These are phyloP conservation scores for Phytophthora boehmeriae DNA, from an alignment of 352 stramenopile genomes.

Conservation along the genomic window DNA sequence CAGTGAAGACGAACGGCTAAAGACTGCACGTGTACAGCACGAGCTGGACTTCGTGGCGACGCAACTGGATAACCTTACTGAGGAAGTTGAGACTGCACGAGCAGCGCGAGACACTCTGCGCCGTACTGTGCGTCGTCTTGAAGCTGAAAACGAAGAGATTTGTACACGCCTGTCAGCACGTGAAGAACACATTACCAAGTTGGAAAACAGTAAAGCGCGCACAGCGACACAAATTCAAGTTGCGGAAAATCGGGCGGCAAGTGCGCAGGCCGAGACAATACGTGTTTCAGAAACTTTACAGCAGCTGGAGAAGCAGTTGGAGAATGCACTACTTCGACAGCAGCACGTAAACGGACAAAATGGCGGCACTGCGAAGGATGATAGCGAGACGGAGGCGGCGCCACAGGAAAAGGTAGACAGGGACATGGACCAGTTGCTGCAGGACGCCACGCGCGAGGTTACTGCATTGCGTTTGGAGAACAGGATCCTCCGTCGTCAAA, in stretches of 20 bases:
- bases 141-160: constrained; percentile 30
- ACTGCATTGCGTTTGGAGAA: constrained; percentile 46
- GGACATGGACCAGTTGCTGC: constrained; percentile 40
- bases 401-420: constrained; percentile 6
- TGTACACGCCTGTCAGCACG: constrained; percentile 15
- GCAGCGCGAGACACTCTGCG: constrained; percentile 33
- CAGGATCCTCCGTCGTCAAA: constrained; percentile 36
- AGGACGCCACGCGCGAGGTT: constrained; percentile 41
- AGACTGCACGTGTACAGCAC: constrained; percentile 18
- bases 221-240: constrained; percentile 41
- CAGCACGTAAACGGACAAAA: constrained; percentile 2
- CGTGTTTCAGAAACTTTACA: constrained; percentile 28
- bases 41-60: constrained; percentile 24
- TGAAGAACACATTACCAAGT: constrained; percentile 25
- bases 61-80: constrained; percentile 22
- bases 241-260: constrained; percentile 33
- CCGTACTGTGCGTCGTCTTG: constrained; percentile 18
- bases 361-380: constrained; percentile 6
- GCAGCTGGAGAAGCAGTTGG: constrained; percentile 34
- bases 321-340: constrained; percentile 18
- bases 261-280: constrained; percentile 32
- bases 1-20: constrained; percentile 19
- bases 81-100: constrained; percentile 30
- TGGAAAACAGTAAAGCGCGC: constrained; percentile 29
- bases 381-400: constrained; percentile 13